phyloP scores from a whole-genome alignment of 768 basidiomycete species.

The Boletus vermiculosoides region DNA sequence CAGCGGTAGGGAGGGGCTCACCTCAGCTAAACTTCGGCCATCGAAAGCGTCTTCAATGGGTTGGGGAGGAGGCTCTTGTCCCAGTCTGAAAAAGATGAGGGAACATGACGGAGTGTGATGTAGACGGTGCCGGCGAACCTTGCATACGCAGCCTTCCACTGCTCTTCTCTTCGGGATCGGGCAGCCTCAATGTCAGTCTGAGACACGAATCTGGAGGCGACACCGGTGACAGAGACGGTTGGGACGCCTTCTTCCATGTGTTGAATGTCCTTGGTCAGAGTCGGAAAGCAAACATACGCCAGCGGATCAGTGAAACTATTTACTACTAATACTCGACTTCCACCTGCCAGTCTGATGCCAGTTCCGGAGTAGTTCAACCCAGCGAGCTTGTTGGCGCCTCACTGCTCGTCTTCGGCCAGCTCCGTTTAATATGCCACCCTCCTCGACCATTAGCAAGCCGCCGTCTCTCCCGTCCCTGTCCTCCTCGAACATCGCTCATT shows the following conservation, averaged over 20 bases:
- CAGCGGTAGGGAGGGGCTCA: slow-evolving; percentile 39
- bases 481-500: slow-evolving; percentile 27
- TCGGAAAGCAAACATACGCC: slow-evolving; percentile 20
- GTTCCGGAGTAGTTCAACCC: neutral
- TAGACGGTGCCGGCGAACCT: slow-evolving; percentile 40
- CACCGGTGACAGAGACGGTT: slow-evolving; percentile 66
- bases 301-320: neutral
- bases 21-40: slow-evolving; percentile 87
- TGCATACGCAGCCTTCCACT: slow-evolving; percentile 90
- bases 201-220: slow-evolving; percentile 83
- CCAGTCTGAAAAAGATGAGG: slow-evolving; percentile 48
- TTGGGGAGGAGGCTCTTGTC: slow-evolving; percentile 79
- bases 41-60: slow-evolving; percentile 77
- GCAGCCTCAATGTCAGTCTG: slow-evolving; percentile 75
- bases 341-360: neutral
- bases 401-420: neutral
- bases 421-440: slow-evolving; percentile 14
- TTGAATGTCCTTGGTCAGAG: slow-evolving; percentile 13
- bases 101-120: neutral
- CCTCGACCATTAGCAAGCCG: slow-evolving; percentile 16
- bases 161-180: slow-evolving; percentile 69
- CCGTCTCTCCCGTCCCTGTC: slow-evolving; percentile 27
- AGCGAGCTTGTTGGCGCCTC: neutral
- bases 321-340: neutral
- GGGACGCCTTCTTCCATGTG: slow-evolving; percentile 68